phyloP scores from a whole-genome alignment of 1,139 yeast genomes.

The Zygosaccharomyces sapae region DNA sequence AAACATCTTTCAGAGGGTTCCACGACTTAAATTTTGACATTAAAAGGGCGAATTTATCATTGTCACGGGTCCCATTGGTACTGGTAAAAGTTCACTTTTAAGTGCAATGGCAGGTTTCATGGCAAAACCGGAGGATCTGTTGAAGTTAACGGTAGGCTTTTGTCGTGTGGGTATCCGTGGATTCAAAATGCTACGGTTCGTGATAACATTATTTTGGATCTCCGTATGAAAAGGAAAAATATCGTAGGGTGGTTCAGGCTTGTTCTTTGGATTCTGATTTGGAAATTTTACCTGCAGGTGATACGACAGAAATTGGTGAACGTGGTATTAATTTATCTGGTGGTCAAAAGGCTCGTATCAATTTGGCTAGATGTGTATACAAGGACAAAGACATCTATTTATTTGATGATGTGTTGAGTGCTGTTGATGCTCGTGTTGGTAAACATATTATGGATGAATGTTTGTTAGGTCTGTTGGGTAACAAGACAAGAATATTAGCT shows the following conservation, averaged over 20 bases:
- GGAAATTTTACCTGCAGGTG: slow-evolving; percentile 73
- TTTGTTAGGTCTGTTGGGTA: slow-evolving; percentile 51
- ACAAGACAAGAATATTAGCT: slow-evolving; percentile 70
- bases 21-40: slow-evolving; percentile 39
- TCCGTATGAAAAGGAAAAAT: slow-evolving; percentile 51
- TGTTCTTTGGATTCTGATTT: slow-evolving; percentile 71
- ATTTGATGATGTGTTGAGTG: slow-evolving; percentile 83
- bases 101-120: slow-evolving; percentile 49
- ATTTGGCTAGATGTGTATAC: slow-evolving; percentile 81
- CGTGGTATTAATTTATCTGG: slow-evolving; percentile 90
- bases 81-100: slow-evolving; percentile 47
- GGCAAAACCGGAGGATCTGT: slow-evolving; percentile 44
- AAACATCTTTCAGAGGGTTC: slow-evolving; percentile 41
- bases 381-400: slow-evolving; percentile 61
- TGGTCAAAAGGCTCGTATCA: slow-evolving; percentile 78
- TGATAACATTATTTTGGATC: slow-evolving; percentile 74
- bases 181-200: slow-evolving; percentile 76
- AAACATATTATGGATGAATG: slow-evolving; percentile 75
- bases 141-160: slow-evolving; percentile 40
- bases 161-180: slow-evolving; percentile 63
- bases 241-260: slow-evolving; percentile 53
- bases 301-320: slow-evolving; percentile 84
- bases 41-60: slow-evolving; percentile 45
- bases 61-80: slow-evolving; percentile 48
- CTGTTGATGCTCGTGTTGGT: slow-evolving; percentile 91